Base-by-base conservation (phyloP, 2,329 filamentous ascomycete genomes). In the Uncinocarpus reesii region DNA sequence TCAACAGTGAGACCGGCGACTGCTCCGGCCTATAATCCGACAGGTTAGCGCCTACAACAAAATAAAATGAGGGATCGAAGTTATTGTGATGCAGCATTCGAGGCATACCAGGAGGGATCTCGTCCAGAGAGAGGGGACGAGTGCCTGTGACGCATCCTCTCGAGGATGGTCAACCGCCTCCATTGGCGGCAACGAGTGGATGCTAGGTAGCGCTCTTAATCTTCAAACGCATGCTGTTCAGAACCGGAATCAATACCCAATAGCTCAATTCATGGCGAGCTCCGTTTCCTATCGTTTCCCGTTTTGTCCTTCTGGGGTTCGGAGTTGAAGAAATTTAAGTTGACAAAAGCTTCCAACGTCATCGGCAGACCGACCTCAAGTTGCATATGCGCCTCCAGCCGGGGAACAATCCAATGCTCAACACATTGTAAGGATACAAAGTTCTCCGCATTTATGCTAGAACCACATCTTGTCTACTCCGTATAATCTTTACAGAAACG, bases 1-100 rank as follows among this genome's bases (percentile, higher is more conserved):
- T 98, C 92, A 67, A 96, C 92, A 11, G 89, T 94, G 41, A 92
- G 92, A 63, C 92, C 92, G 57, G 92, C 92, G 56, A 95, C 73
- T 62, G 82, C 92, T 66, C 92, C 92, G 57, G 92, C 87, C 74
- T 83, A 59, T 20, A 42, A 26, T 16, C 16, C 47, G 10, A 24
- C 2, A 10, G 4, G 34, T 18, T 15, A 47, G 47, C 21, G 8
- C 8, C 20, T 32, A 42, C 18, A 44, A 6, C 20, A 13, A 23
- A 8, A 16, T 7, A 10, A 28, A 21, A 10, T 15, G 34, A 31
- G 26, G 29, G 28, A 38, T 40, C 16, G 16, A 7, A 10, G 34
- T 35, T n/a, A n/a, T n/a, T n/a, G n/a, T 21, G 11, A 21, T 21
- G 13, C n/a, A 23, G n/a, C 7, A 18, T 8, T n/a, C 18, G 15